These are phyloP conservation scores for Hsuehochloa calcarea DNA, from an alignment of 176 grass and related monocot species.

Conservation along the genomic window DNA sequence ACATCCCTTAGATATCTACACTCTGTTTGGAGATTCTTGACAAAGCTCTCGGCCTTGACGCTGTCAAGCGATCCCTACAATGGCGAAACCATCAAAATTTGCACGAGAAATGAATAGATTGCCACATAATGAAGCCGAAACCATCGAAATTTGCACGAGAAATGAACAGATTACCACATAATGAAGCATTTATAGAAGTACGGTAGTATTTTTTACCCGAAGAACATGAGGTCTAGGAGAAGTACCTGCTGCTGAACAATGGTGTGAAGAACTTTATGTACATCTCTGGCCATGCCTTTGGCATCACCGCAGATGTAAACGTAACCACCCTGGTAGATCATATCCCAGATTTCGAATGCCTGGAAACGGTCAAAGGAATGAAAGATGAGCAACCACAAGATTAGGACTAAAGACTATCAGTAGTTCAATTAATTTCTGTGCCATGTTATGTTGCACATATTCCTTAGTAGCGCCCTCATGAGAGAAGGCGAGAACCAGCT, in stretches of 20 bases:
- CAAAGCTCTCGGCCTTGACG: conserved; percentile 72
- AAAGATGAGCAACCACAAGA: neutral
- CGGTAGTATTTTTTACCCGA: neutral
- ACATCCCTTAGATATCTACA: conserved; percentile 87
- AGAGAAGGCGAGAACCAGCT: conserved; percentile 79
- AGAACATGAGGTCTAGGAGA: neutral
- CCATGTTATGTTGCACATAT: conserved; percentile 95
- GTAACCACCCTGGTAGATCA: conserved; percentile 71
- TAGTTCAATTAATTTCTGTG: conserved; percentile 59
- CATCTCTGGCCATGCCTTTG: conserved; percentile 95
- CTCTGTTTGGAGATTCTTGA: conserved; percentile 80
- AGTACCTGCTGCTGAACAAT: conserved; percentile 86
- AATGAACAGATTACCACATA: conserved; percentile 9
- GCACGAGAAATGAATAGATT: conserved; percentile 18
- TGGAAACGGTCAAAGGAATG: conserved; percentile 17
- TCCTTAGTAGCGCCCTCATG: conserved; percentile 80
- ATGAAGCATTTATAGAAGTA: neutral
- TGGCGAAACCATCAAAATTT: neutral
- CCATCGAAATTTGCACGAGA: neutral
- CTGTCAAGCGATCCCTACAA: conserved; percentile 69
- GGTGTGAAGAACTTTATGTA: conserved; percentile 81
- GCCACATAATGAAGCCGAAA: conserved; percentile 10
- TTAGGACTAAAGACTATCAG: neutral
- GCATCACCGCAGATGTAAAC: conserved; percentile 92
- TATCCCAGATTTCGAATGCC: conserved; percentile 78